These are phyloP conservation scores for Coemansia sp. DNA, from an alignment of 192 early-diverging fungal species.

Conservation along the genomic window DNA sequence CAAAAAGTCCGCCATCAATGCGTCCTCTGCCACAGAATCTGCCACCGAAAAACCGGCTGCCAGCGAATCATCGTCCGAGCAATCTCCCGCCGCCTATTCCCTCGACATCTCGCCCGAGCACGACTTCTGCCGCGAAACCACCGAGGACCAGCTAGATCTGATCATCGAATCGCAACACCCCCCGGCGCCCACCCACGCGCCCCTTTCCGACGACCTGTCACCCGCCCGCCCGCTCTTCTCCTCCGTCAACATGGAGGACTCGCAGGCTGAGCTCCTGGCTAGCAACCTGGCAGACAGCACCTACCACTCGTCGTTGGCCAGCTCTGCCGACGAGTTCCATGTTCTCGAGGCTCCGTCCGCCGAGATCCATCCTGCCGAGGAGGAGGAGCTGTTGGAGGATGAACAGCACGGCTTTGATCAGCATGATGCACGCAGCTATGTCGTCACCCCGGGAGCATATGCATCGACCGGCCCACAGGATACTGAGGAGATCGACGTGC, in stretches of 20 bases:
- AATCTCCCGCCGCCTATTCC: slow-evolving; percentile 7
- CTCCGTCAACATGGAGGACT: slow-evolving; percentile 40
- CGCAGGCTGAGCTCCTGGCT: slow-evolving; percentile 40
- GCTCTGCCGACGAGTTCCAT: slow-evolving; percentile 26
- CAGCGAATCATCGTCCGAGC: no score
- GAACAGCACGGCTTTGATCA: neutral
- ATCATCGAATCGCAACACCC: neutral
- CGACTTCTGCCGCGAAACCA: slow-evolving; percentile 1
- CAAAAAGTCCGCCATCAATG: neutral
- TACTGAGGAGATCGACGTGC: slow-evolving; percentile 10
- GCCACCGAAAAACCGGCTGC: neutral
- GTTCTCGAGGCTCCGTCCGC: slow-evolving; percentile 11
- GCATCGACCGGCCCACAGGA: neutral
- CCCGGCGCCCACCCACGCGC: slow-evolving; percentile 1
- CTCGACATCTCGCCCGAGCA: slow-evolving; percentile 6
- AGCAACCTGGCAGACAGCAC: slow-evolving; percentile 45
- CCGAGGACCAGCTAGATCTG: slow-evolving; percentile 17
- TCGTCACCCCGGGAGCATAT: slow-evolving; percentile 41
- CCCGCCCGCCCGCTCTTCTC: neutral
- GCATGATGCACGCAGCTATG: slow-evolving; percentile 9
- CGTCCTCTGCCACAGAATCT: neutral
- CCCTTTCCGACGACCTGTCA: slow-evolving; percentile 8
- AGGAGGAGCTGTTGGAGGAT: slow-evolving; percentile 3
- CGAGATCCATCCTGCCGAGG: slow-evolving; percentile 1
- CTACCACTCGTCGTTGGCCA: slow-evolving; percentile 18